Base-by-base conservation (phyloP, 257 asterid species). In the Penstemon eatonii region DNA sequence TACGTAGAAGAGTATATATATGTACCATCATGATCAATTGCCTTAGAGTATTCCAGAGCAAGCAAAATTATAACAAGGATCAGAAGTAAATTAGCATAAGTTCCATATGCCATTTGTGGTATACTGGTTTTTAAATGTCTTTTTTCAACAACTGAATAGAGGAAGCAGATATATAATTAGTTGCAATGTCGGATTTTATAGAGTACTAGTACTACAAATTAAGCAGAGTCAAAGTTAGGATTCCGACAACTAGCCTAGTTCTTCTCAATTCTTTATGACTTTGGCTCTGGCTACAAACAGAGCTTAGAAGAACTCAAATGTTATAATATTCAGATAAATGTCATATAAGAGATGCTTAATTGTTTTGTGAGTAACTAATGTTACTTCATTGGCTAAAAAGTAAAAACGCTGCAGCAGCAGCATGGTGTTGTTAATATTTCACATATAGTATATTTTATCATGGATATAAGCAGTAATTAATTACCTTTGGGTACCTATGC, bases 221-320 rank as follows among this genome's bases (percentile, higher is more conserved):
- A 73, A 80, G 77, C 40, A n/a, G 73, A 76, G 95, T 87, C 95
- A 87, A 85, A 82, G 83, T 19, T 68, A 70, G 81, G 78, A 72
- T 82, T 78, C 82, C 77, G 74, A 82, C 88, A 81, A 75, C 54
- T 82, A 55, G 73, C 76, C 33, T 70, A 45, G 37, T 36, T 60
- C 54, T 75, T 72, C 69, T 75, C 44, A 39, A 49, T 1, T 46
- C 69, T 56, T 72, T 71, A 25, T 73, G 63, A 66, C 4, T 47
- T 5, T 8, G 72, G 40, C 46, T 66, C 83, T 72, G 78, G 73
- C 70, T 59, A 67, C 77, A 69, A 64, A 74, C 80, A 75, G 73
- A 55, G 67, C 86, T 66, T 85, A 4, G 96, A 85, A 74, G 76
- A 72, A 74, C 87, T 80, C 84, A 79, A 82, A 49, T 19, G 49